Conservation (phyloP, 192 early-diverging fungal species). For the Backusella tuberculispora region DNA sequence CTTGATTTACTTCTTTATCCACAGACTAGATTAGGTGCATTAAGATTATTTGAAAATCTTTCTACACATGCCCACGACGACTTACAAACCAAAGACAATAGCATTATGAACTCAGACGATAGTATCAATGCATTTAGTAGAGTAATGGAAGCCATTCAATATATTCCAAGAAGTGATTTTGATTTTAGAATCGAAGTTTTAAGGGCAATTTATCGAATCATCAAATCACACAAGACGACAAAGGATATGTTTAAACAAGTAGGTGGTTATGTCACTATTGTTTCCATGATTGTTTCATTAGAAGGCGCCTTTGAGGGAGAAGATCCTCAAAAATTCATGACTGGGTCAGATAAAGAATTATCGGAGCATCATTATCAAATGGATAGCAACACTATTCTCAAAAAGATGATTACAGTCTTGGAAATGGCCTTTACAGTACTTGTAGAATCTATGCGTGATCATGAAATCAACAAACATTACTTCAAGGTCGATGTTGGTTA, state of each 20-base stretch:
- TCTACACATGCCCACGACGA: conserved; percentile 48
- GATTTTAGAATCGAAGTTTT: conserved; percentile 61
- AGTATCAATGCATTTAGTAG: conserved; percentile 53
- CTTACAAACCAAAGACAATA: not conserved
- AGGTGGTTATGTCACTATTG: conserved; percentile 63
- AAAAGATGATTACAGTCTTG: conserved; percentile 47
- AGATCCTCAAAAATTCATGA: not conserved
- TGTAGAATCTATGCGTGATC: conserved; percentile 53
- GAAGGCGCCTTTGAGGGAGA: conserved; percentile 47
- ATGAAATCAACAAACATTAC: conserved; percentile 50
- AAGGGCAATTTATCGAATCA: conserved; percentile 49
- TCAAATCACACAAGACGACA: conserved; percentile 50
- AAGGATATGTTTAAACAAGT: conserved; percentile 58
- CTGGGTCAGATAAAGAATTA: conserved; percentile 16
- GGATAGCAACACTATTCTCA: not conserved
- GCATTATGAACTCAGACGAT: not conserved
- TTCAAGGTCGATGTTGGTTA: conserved; percentile 58
- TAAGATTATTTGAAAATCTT: conserved; percentile 51
- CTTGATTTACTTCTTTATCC: conserved; percentile 56
- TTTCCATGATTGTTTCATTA: conserved; percentile 59
- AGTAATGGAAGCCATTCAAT: conserved; percentile 63
- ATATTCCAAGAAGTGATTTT: conserved; percentile 52
- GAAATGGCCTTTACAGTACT: conserved; percentile 52
- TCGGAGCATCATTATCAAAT: not conserved
- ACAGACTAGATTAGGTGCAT: conserved; percentile 52